These are phyloP conservation scores for Hirsutella rhossiliensis DNA, from an alignment of 2,329 filamentous ascomycete species.

Conservation along the genomic window DNA sequence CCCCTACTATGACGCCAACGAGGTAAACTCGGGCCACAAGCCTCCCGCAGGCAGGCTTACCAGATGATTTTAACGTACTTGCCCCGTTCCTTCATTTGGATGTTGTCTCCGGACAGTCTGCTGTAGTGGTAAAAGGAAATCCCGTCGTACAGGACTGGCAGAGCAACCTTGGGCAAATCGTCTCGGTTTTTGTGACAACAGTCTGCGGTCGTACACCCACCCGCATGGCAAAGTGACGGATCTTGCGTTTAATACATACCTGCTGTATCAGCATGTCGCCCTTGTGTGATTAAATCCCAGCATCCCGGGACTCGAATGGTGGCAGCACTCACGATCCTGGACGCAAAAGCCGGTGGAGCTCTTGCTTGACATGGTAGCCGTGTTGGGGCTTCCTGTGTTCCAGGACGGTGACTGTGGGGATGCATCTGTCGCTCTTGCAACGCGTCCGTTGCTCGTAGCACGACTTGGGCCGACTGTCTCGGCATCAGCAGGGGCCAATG, in stretches of 20 bases:
- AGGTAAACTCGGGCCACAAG: no score
- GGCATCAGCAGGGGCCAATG: neutral
- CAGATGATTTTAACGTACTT: no score
- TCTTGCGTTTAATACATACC: neutral
- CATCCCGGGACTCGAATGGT: no score
- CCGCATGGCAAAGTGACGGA: conserved; percentile 7
- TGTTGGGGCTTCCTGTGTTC: conserved; percentile 2
- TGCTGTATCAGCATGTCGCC: neutral
- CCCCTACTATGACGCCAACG: no score
- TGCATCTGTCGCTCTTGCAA: neutral
- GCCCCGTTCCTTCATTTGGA: no score
- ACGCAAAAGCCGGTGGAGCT: conserved; percentile 8
- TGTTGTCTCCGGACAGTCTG: conserved; percentile 1
- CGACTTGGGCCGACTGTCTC: neutral
- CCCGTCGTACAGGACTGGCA: conserved; percentile 6
- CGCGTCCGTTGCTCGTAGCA: neutral
- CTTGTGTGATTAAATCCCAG: no score
- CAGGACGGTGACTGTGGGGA: conserved; percentile 4
- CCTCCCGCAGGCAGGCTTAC: no score
- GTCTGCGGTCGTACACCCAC: conserved; percentile 7
- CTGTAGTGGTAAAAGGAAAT: conserved; percentile 5
- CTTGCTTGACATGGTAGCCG: conserved; percentile 5
- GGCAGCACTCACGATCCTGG: conserved; percentile 5
- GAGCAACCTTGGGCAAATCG: conserved; percentile 7
- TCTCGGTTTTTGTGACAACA: conserved; percentile 6